Evolutionary conservation across 228 moss, liverwort and hornwort species (phyloP), one percentile per base, ranked within the genome.

Genomic region (Sphagnum magellanicum): DNA sequence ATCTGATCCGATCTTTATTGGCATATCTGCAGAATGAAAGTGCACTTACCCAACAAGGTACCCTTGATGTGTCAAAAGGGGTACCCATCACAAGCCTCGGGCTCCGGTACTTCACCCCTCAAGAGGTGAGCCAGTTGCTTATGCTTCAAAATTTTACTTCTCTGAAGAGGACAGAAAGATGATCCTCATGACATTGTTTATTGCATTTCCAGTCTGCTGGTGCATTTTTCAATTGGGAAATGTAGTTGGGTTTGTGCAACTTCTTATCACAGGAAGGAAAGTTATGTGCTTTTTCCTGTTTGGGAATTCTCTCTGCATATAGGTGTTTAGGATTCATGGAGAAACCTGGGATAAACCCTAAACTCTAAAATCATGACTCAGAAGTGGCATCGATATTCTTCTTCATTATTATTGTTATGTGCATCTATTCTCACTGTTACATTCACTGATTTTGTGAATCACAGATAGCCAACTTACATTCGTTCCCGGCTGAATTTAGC

Each of bases 391-490:
- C 52, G 63, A 14, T 72, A 68, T 64, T 84, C 78, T 32, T 32
- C 32, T 32, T 32, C 32, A 32, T 32, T 32, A 32, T 32, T 32
- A 3, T 32, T 32, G 32, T 32, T 32, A 32, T 32, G 32, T 3
- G 3, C 32, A 32, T 32, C 32, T 32, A 32, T 32, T 32, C 32
- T 32, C 3, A 32, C 32, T 32, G 32, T 32, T 32, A 32, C 3
- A 32, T 1, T 32, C 32, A 3, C 32, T 32, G 32, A 32, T 32
- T 32, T 32, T 32, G 32, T 32, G 32, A 32, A 32, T 32, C 3
- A 32, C 81, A 98, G 97, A 86, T 98, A 67, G 94, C 98, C 61
- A 98, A 89, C 82, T 76, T 98, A 58, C 98, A 98, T 81, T 98
- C 94, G 49, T 94, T 98, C 65, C 94, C 98, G 6, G 67, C 72